phyloP scores from a whole-genome alignment of 192 early-diverging fungal genomes.

The Allomyces arbusculus region DNA sequence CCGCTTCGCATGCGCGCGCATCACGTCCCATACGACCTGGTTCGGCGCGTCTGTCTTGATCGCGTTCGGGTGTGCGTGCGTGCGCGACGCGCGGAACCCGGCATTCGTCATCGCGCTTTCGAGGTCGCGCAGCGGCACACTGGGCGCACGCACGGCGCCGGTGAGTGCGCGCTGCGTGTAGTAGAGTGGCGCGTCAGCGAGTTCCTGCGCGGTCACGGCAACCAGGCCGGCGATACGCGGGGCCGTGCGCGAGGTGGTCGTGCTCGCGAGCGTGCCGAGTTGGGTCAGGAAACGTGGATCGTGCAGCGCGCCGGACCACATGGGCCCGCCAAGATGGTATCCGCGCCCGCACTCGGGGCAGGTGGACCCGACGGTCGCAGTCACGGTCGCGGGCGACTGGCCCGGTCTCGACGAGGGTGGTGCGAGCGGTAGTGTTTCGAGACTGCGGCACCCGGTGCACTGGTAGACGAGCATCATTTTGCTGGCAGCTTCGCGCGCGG shows the following conservation, averaged over 20 bases:
- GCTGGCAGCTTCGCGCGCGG: conserved; percentile 58
- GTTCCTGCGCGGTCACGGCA: conserved; percentile 59
- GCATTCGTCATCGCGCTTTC: conserved; percentile 82
- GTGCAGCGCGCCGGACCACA: conserved; percentile 68
- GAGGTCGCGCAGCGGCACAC: conserved; percentile 5
- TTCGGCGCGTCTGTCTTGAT: conserved; percentile 88
- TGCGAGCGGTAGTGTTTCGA: conserved; percentile 38
- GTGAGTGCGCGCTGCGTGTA: conserved; percentile 53
- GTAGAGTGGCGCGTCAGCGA: conserved; percentile 52
- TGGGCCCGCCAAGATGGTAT: conserved; percentile 74
- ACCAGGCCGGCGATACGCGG: conserved; percentile 89
- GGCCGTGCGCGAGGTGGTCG: conserved; percentile 51
- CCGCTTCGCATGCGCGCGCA: conserved; percentile 46
- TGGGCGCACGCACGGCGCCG: conserved; percentile 47
- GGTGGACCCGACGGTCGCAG: conserved; percentile 25
- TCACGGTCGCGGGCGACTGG: conserved; percentile 12
- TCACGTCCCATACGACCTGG: conserved; percentile 75
- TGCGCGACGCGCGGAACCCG: conserved; percentile 66
- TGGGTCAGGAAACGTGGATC: conserved; percentile 55
- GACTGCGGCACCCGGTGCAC: conserved; percentile 65
- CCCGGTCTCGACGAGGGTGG: conserved; percentile 12
- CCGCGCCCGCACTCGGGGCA: conserved; percentile 58
- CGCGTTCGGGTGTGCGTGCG: conserved; percentile 55
- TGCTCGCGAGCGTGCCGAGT: conserved; percentile 55
- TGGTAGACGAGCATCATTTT: conserved; percentile 65